Base-by-base conservation (phyloP, 2,329 filamentous ascomycete genomes). In the Tolypocladium cylindrosporum region DNA sequence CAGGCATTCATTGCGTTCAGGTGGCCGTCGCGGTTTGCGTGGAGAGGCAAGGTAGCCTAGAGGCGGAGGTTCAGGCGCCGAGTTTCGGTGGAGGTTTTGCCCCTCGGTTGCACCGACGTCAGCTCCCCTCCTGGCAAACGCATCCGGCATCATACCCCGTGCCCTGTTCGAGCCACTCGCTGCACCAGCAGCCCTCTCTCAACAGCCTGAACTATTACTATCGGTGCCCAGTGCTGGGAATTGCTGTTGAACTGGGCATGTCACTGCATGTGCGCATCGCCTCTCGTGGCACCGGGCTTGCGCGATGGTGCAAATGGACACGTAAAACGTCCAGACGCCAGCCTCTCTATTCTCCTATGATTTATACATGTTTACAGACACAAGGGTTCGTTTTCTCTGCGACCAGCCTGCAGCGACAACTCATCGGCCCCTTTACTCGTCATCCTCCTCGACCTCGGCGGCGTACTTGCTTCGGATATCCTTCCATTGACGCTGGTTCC, bases 401-500 rank as follows among this genome's bases (percentile, higher is more conserved):
- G 37, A 54, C 27, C 31, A 43, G 42, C 31, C 45, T 43, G 43
- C 58, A 48, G 45, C 52, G 56, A 56, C 50, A 53, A 58, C 55
- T 57, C 64, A 31, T 52, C 31, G 48, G 19, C 31, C 61, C 65
- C 64, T 61, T 59, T 66, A 69, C 66, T 77, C 74, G 70, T 87
- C 86, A 63, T 87, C 83, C 64, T 86, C 86, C 63, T 89, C 86
- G 58, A 79, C 83, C 60, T 81, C 80, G 77, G 89, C 77, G 69
- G 96, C 75, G 76, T 96, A 99, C 77, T 83, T 87, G 75, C 87
- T 79, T 79, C 95, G 93, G 80, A 99, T 97, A 75, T 99, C 94
- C 84, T 97, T 97, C 94, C 94, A 97, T 95, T 97, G 93, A 71
- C 93, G 91, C 93, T 97, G 64, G 37, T 55, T 45, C 37, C 48